Conservation (phyloP, 495 filamentous ascomycete species). For the Aspergillus saccharolyticus region DNA sequence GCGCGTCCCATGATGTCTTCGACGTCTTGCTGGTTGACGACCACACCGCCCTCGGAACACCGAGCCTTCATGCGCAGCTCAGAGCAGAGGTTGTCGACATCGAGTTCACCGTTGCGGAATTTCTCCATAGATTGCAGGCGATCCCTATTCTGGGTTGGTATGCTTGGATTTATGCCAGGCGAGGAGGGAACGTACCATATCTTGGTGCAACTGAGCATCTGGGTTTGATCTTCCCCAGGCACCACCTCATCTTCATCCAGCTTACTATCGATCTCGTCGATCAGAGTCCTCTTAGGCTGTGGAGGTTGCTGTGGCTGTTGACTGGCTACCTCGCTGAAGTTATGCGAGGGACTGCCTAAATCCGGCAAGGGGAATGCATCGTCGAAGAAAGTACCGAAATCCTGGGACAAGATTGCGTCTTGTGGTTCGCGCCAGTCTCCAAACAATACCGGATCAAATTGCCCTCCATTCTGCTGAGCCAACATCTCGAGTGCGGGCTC, state of each 20-base stretch:
- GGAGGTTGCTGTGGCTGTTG: conserved; percentile 32
- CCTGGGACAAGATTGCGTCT: conserved; percentile 63
- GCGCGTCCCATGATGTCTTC: conserved; percentile 66
- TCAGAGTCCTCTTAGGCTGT: conserved; percentile 59
- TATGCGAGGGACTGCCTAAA: conserved; percentile 69
- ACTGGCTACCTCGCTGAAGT: conserved; percentile 45
- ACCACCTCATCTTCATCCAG: conserved; percentile 65
- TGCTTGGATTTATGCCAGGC: conserved; percentile 6
- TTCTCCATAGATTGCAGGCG: conserved; percentile 81
- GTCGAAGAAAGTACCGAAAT: conserved; percentile 76
- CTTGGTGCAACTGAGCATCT: conserved; percentile 79
- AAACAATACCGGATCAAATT: conserved; percentile 90
- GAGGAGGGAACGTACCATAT: conserved; percentile 66
- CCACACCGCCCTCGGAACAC: conserved; percentile 88
- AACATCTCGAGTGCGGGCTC: conserved; percentile 63
- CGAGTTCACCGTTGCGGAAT: conserved; percentile 81
- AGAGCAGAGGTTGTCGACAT: conserved; percentile 87
- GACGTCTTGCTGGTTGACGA: conserved; percentile 85
- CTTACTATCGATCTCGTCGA: conserved; percentile 65
- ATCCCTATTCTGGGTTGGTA: conserved; percentile 60
- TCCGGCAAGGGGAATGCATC: conserved; percentile 79
- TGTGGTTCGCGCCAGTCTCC: conserved; percentile 90
- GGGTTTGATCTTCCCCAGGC: conserved; percentile 55
- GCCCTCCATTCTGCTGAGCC: conserved; percentile 76
- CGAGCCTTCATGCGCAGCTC: conserved; percentile 96